A percentile compares a stretch with the other conserved stretches of the same genome.
phyloP scores from a whole-genome alignment of 345 rosid genomes.

The Eucalyptus camaldulensis region DNA sequence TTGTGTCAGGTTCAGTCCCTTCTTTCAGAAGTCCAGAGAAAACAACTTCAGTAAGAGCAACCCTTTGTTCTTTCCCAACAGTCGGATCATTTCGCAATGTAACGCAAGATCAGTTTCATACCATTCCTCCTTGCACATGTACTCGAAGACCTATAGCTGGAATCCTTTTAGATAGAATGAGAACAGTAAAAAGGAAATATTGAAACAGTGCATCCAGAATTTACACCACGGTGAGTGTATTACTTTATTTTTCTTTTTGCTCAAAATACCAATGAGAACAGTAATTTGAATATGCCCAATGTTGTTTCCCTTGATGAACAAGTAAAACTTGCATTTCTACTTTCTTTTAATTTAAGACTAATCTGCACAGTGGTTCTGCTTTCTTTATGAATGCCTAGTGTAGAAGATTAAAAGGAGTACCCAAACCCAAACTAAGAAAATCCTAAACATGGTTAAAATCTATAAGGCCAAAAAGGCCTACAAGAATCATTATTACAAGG shows the following conservation, averaged over 20 bases:
- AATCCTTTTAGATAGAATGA: conserved; percentile 1
- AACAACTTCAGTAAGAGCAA: too few relatives aligned
- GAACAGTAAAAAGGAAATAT: background rate
- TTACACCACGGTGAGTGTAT: background rate
- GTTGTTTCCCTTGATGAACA: background rate
- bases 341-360: background rate
- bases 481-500: background rate
- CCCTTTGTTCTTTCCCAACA: too few relatives aligned
- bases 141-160: conserved; percentile 33
- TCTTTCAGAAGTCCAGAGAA: too few relatives aligned
- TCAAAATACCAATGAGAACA: background rate
- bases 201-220: background rate
- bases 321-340: background rate
- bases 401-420: background rate
- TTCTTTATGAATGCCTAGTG: background rate
- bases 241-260: background rate
- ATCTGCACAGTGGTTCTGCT: background rate
- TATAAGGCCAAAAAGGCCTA: background rate
- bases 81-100: too few relatives aligned
- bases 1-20: too few relatives aligned
- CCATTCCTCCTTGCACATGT: conserved; percentile 33
- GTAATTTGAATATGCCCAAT: background rate
- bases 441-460: background rate
- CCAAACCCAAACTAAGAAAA: background rate
- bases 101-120: background rate